phyloP scores from a whole-genome alignment of 1,284 basidiomycete genomes.

The Ceratobasidium theobromae region DNA sequence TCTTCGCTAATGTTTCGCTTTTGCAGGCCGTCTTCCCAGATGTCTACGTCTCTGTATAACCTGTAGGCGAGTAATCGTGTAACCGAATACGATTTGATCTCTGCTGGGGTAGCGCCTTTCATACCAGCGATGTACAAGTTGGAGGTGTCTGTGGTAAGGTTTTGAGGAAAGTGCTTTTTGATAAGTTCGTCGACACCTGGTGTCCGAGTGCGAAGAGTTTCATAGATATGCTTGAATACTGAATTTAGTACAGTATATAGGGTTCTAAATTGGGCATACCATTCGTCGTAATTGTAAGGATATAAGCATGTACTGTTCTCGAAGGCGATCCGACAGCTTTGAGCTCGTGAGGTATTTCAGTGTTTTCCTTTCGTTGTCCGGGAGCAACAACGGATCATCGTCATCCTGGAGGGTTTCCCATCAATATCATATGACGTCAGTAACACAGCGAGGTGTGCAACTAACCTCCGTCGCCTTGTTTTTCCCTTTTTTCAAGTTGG shows the following conservation, averaged over 20 bases:
- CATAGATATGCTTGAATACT: conserved; percentile 14
- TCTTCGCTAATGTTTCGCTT: background rate
- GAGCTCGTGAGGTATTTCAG: background rate
- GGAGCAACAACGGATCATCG: background rate
- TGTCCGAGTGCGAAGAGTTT: background rate
- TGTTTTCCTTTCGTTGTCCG: background rate
- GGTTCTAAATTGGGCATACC: background rate
- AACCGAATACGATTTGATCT: background rate
- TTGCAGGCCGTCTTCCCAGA: conserved; percentile 12
- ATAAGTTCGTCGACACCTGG: conserved; percentile 10
- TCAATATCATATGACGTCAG: background rate
- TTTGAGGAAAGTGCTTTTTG: conserved; percentile 2
- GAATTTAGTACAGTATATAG: too few relatives aligned
- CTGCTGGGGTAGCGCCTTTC: background rate
- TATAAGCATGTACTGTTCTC: background rate
- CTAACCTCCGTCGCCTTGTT: background rate
- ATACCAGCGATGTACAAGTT: background rate
- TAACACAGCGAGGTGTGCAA: background rate
- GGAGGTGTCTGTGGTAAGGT: background rate
- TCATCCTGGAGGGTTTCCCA: background rate
- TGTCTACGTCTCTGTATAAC: background rate
- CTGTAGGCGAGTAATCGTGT: background rate
- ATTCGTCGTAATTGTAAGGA: background rate
- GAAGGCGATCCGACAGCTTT: background rate
- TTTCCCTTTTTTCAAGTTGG: background rate